Evolutionary conservation across 2,329 filamentous ascomycete genomes (phyloP), one percentile per base, ranked within the genome.

Genomic region (Ceratocystis huliohia): DNA sequence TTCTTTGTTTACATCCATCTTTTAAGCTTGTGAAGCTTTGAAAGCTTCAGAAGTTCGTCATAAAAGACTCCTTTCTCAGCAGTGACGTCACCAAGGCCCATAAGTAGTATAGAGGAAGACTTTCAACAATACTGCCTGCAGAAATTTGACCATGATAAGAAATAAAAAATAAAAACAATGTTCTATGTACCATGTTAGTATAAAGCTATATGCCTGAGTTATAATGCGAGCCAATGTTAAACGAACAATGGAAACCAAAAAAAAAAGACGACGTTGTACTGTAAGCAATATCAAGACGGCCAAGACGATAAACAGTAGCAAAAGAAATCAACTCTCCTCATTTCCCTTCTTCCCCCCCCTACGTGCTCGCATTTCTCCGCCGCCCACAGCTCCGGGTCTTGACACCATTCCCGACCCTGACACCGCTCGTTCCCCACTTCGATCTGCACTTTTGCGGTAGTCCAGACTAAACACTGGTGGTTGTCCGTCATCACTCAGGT

Each of bases 401-500:
- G 59, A 62, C 10, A 44, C 41, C 5, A 30, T 28, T 15, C 25
- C 64, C 4, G 22, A 22, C 4, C 33, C 56, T 37, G 30, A 22
- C 28, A 37, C 46, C 50, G 48, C 61, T 30, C 33, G 33, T 44
- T 48, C 64, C 37, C n/a, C 25, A 41, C 20, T 53, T 17, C 28
- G 33, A n/a, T 45, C 28, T 15, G 64, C 25, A 28, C 28, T 50
- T 61, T 15, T 59, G 3, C 41, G 53, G 17, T 22, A 53, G 22
- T 59, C 50, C 20, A 45, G 48, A 33, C 50, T 50, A 22, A 63
- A 62, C 10, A 62, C 65, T 5, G 70, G 66, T 41, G 72, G 66
- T 44, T 73, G 74, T 56, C 80, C 81, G 69, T 85, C 82, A 64
- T 85, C 82, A 71, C 81, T 82, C 25, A 78, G 78, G 25, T 82